Base-by-base conservation (phyloP, 169 alveolate species). In the Plasmodium gallinaceum region DNA sequence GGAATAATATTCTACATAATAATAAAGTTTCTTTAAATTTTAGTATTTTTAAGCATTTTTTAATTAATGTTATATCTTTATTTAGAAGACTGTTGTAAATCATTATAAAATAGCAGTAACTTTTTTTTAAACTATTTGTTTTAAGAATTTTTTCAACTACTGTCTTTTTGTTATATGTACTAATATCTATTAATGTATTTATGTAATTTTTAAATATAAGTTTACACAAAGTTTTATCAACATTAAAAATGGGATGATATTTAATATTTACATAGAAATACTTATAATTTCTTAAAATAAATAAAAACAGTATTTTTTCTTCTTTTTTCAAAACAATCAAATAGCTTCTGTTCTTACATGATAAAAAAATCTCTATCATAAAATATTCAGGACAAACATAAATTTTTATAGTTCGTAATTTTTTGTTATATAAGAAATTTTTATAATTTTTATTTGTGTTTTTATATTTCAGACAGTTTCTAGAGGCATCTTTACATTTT, bases 41-140 rank as follows among this genome's bases (percentile, higher is more conserved):
- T 43, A 45, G 43, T 46, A 75, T 62, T 24, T 54, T 61, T 66
- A 75, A 61, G 9, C 66, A 61, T 61, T 75, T 75, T 75, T 54
- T 75, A 62, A 75, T 62, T 75, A 75, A 45, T 8, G 0, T 5
- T 39, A 75, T 75, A 54, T 75, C 76, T 39, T 75, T 75, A 46
- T 75, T 75, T 75, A 75, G 43, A 66, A 75, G 57, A 14, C 88
- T 74, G 57, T 75, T 54, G 43, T 75, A 75, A 24, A 75, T 24
- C 88, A 75, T 62, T 32, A 75, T 66, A 48, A 75, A 62, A 43
- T 75, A 75, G 16, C 45, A 54, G 45, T 75, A 75, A 45, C 57
- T 68, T 52, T 66, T 75, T 62, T 75, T 75, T 1, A 75, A 45
- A 45, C 45, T 16, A 46, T 75, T 75, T 18, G 61, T n/a, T 48